Conservation (phyloP, 2,329 filamentous ascomycete species). For the Phoma sp. region DNA sequence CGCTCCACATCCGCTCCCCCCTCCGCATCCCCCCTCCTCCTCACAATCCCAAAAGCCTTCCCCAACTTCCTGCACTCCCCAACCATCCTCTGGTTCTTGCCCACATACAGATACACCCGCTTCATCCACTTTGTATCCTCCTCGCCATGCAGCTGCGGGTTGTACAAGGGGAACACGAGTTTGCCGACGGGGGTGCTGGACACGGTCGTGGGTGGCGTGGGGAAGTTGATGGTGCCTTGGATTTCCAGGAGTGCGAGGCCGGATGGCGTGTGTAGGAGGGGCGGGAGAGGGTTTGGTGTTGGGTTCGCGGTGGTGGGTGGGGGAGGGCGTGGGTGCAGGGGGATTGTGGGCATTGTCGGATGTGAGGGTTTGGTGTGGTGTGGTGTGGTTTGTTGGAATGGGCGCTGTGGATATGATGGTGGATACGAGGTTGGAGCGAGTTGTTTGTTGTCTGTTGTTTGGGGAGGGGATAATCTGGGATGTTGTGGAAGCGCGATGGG, state of each 20-base stretch:
- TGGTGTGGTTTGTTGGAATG: too few species aligned
- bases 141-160: slow-evolving; percentile 52
- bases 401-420: too few species aligned
- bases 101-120: slow-evolving; percentile 84
- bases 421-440: too few species aligned
- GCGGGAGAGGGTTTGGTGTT: slow-evolving; percentile 68
- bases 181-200: slow-evolving; percentile 66
- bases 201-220: slow-evolving; percentile 46
- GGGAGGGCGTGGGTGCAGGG: slow-evolving; percentile 28
- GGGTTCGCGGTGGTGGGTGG: slow-evolving; percentile 11
- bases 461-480: too few species aligned
- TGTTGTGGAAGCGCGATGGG: background rate
- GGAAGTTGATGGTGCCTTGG: slow-evolving; percentile 86
- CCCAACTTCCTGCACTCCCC: slow-evolving; percentile 89
- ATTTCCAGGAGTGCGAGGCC: slow-evolving; percentile 91
- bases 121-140: slow-evolving; percentile 83
- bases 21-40: slow-evolving; percentile 43
- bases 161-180: slow-evolving; percentile 79
- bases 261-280: slow-evolving; percentile 84
- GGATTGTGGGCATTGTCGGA: slow-evolving; percentile 39
- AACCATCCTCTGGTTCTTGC: slow-evolving; percentile 83
- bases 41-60: slow-evolving; percentile 79
- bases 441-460: background rate
- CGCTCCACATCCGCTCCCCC: slow-evolving; percentile 10
- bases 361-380: background rate